Conservation (phyloP, 2,329 filamentous ascomycete genomes). For the Penicillium olsonii region DNA sequence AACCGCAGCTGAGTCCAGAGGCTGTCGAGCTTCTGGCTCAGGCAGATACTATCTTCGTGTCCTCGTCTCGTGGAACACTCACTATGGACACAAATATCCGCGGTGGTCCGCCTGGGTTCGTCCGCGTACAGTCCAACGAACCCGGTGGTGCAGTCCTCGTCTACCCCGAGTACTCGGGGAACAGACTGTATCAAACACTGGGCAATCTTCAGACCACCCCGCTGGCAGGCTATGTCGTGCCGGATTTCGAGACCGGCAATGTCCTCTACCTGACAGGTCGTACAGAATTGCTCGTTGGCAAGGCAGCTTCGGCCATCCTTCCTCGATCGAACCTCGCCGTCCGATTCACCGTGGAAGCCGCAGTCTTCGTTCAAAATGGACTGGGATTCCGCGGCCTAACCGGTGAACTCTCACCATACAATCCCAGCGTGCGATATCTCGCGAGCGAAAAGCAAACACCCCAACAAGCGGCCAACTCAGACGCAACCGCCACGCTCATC, state of each 20-base stretch:
- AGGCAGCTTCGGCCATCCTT: constrained; percentile 63
- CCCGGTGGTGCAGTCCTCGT: constrained; percentile 54
- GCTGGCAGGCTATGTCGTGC: constrained; percentile 68
- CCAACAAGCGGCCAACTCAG: not conserved
- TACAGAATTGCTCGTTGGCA: constrained; percentile 66
- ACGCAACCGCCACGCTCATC: constrained; percentile 57
- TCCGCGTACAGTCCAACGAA: constrained; percentile 65
- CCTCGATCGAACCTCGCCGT: constrained; percentile 73
- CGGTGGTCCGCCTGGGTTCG: constrained; percentile 72
- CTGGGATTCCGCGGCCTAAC: constrained; percentile 67
- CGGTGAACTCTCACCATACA: constrained; percentile 72
- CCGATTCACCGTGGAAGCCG: constrained; percentile 58
- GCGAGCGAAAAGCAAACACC: constrained; percentile 54
- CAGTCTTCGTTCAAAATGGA: constrained; percentile 63
- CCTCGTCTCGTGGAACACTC: constrained; percentile 60
- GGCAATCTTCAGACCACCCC: constrained; percentile 73
- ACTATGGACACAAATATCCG: constrained; percentile 85
- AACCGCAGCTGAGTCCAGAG: constrained; percentile 12
- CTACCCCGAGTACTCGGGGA: constrained; percentile 85
- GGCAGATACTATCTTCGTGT: constrained; percentile 62
- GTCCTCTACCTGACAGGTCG: constrained; percentile 72
- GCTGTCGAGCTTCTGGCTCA: constrained; percentile 6
- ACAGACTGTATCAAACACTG: constrained; percentile 75
- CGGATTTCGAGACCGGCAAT: constrained; percentile 71
- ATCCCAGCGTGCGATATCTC: constrained; percentile 70